Evolutionary conservation across 495 filamentous ascomycete genomes (phyloP).

Genomic region (Penicillium cataractarum): DNA sequence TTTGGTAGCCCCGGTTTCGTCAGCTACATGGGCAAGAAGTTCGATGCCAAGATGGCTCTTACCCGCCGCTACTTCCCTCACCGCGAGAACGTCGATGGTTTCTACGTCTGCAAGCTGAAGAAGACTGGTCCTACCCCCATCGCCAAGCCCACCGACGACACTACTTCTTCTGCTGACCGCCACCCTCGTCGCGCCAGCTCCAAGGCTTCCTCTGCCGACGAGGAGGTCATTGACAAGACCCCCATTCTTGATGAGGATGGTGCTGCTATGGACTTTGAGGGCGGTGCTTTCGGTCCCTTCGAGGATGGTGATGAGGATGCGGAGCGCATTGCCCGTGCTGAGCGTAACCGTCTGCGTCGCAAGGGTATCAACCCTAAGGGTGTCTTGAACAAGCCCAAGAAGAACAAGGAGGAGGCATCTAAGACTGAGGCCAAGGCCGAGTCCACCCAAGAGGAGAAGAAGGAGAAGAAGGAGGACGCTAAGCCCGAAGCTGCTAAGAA

Average conservation of each 20-base stretch:
- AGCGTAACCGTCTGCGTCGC: constrained; percentile 59
- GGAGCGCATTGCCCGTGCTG: constrained; percentile 61
- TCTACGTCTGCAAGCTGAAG: constrained; percentile 97
- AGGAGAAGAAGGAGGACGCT: constrained; percentile 25
- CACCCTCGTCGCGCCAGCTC: constrained; percentile 25
- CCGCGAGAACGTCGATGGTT: constrained; percentile 94
- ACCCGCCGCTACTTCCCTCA: constrained; percentile 93
- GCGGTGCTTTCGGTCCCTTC: constrained; percentile 64
- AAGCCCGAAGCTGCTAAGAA: constrained; percentile 11
- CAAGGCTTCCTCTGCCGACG: constrained; percentile 29
- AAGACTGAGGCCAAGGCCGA: not conserved
- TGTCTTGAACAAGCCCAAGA: constrained; percentile 49
- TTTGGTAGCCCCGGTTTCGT: constrained; percentile 93
- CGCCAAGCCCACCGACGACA: constrained; percentile 46
- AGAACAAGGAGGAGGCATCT: constrained; percentile 24
- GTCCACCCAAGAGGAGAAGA: constrained; percentile 18
- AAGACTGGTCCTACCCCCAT: constrained; percentile 78
- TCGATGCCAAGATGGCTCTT: constrained; percentile 80
- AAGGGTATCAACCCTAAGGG: constrained; percentile 71
- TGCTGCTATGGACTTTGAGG: constrained; percentile 32
- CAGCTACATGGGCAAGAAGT: constrained; percentile 83
- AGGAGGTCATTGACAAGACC: constrained; percentile 46
- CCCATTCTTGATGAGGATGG: constrained; percentile 51
- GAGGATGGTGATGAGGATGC: constrained; percentile 63
- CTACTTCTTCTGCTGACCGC: constrained; percentile 21